Evolutionary conservation across 805 yeast species (phyloP).

Genomic region (Candida takata): DNA sequence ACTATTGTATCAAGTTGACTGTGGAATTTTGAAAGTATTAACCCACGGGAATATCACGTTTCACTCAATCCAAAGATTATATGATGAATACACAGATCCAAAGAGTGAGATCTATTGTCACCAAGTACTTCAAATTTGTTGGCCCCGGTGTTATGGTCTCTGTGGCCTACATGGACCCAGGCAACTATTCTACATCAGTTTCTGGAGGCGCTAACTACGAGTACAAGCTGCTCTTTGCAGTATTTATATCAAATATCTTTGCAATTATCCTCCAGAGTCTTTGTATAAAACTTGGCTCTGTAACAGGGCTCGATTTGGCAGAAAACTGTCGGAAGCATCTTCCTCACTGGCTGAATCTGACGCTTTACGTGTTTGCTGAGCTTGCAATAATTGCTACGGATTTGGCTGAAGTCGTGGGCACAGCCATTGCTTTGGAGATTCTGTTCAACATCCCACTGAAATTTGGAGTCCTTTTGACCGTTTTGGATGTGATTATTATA

Average conservation of each 20-base stretch:
- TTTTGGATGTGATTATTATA: conserved; percentile 73
- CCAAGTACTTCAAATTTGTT: conserved; percentile 50
- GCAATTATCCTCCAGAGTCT: conserved; percentile 67
- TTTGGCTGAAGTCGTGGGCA: conserved; percentile 90
- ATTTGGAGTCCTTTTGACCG: conserved; percentile 71
- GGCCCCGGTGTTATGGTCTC: conserved; percentile 81
- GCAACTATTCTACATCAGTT: conserved; percentile 77
- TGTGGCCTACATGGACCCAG: conserved; percentile 82
- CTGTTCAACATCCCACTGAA: conserved; percentile 67
- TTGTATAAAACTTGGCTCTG: conserved; percentile 70
- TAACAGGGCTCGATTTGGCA: conserved; percentile 74
- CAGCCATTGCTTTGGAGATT: conserved; percentile 80
- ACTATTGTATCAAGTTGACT: no score
- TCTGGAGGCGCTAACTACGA: conserved; percentile 71
- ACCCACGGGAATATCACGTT: no score
- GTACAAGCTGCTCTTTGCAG: conserved; percentile 58
- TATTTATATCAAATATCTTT: conserved; percentile 60
- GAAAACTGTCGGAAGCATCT: conserved; percentile 66
- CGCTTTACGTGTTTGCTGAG: conserved; percentile 69
- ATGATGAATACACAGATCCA: not conserved
- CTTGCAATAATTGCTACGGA: conserved; percentile 89
- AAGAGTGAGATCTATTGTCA: conserved; percentile 15
- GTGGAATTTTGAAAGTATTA: no score
- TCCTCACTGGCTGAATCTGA: conserved; percentile 50
- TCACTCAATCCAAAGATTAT: no score